Evolutionary conservation across 1,139 yeast genomes (phyloP).

Genomic region (Yamadazyma trypodendri): DNA sequence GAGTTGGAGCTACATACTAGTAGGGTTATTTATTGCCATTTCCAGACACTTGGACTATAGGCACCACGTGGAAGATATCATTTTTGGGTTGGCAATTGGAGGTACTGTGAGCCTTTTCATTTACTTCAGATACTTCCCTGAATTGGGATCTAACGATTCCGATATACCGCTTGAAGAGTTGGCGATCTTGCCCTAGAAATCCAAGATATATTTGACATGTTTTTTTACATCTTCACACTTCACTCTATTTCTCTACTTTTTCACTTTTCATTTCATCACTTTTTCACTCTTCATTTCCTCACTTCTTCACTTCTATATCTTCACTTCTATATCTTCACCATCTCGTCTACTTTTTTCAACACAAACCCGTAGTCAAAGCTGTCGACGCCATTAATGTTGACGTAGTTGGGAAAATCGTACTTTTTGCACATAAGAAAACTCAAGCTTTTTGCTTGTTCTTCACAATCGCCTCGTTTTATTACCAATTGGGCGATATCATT

Average conservation of each 20-base stretch:
- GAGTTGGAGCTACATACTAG: slow-evolving; percentile 25
- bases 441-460: slow-evolving; percentile 15
- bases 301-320: too few relatives aligned
- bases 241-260: too few relatives aligned
- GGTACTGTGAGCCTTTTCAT: slow-evolving; percentile 15
- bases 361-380: slow-evolving; percentile 13
- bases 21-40: slow-evolving; percentile 37
- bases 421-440: slow-evolving; percentile 14
- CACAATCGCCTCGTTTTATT: slow-evolving; percentile 13
- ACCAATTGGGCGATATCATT: slow-evolving; percentile 10
- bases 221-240: too few relatives aligned
- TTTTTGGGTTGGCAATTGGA: slow-evolving; percentile 37
- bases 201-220: too few relatives aligned
- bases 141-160: slow-evolving; percentile 5
- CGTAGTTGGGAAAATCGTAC: slow-evolving; percentile 14
- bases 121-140: slow-evolving; percentile 28
- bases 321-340: slow-evolving; percentile 4
- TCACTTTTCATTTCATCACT: too few relatives aligned
- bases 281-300: background rate
- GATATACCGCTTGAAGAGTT: slow-evolving; percentile 10
- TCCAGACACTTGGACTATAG: slow-evolving; percentile 45
- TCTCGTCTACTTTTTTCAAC: slow-evolving; percentile 8
- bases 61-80: slow-evolving; percentile 44
- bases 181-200: slow-evolving; percentile 6
- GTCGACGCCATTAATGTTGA: slow-evolving; percentile 14